Percentiles rank a stretch among this genome's conserved stretches.
Conservation (phyloP, 441 rosid genomes). For the Daphne laureola region DNA sequence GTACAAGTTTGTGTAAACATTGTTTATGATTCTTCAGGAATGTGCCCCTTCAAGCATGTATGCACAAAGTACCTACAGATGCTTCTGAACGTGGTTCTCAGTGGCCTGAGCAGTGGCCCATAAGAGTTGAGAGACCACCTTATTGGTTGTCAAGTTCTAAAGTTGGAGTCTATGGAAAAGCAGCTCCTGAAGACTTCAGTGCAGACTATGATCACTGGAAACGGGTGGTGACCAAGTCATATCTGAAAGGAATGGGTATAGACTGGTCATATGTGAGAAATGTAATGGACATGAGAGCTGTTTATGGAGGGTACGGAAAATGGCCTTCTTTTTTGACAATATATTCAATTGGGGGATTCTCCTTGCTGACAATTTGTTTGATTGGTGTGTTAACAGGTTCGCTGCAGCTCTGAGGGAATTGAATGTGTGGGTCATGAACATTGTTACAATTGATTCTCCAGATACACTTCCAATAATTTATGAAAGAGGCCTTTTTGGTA, state of each 20-base stretch:
- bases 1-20: no score
- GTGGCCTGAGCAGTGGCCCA: constrained; percentile 93
- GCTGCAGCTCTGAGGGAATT: constrained; percentile 74
- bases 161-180: constrained; percentile 74
- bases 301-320: constrained; percentile 75
- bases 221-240: constrained; percentile 67
- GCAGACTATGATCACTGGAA: constrained; percentile 80
- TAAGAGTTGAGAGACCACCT: constrained; percentile 59
- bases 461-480: constrained; percentile 79
- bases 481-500: constrained; percentile 81
- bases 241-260: constrained; percentile 66
- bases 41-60: constrained; percentile 73
- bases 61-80: constrained; percentile 68
- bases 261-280: constrained; percentile 71
- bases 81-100: constrained; percentile 55
- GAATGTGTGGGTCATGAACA: constrained; percentile 88
- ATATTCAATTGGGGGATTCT: no score
- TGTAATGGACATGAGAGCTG: constrained; percentile 89
- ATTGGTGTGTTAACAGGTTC: constrained; percentile 39
- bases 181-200: constrained; percentile 71
- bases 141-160: constrained; percentile 68
- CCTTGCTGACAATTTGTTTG: constrained; percentile 5
- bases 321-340: background rate
- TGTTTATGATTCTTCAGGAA: constrained; percentile 31
- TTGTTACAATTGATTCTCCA: constrained; percentile 64